These are phyloP conservation scores for Pleurotus tuoliensis DNA, from an alignment of 768 basidiomycete genomes.

Conservation along the genomic window DNA sequence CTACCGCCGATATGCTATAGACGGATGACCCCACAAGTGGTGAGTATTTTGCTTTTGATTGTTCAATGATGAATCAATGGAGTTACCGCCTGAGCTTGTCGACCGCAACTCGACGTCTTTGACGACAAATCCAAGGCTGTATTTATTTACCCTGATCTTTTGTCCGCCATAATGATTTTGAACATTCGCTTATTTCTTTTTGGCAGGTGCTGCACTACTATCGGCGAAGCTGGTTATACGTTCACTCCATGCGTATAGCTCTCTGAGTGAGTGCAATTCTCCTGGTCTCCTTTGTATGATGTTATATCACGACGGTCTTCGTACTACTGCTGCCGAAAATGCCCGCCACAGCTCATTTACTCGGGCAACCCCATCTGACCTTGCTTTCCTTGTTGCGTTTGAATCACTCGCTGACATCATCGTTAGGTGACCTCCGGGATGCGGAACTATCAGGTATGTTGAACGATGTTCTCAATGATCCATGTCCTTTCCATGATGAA, in stretches of 20 bases:
- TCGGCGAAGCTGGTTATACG: too few species aligned
- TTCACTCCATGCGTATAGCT: not conserved
- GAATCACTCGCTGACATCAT: not conserved
- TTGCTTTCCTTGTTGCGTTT: slow-evolving; percentile 5
- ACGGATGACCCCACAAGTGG: slow-evolving; percentile 10
- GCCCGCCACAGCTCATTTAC: slow-evolving; percentile 88
- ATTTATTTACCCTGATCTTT: slow-evolving; percentile 54
- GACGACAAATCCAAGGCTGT: slow-evolving; percentile 85
- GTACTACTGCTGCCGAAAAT: slow-evolving; percentile 79
- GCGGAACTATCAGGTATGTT: not conserved
- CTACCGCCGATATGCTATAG: not conserved
- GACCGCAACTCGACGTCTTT: slow-evolving; percentile 29
- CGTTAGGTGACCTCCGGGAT: not conserved
- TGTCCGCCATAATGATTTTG: not conserved
- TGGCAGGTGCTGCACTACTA: not conserved
- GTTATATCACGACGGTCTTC: slow-evolving; percentile 92
- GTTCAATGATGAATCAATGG: slow-evolving; percentile 60
- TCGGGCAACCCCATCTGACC: slow-evolving; percentile 82
- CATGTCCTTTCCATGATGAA: slow-evolving; percentile 34
- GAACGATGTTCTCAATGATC: not conserved
- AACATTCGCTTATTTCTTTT: not conserved
- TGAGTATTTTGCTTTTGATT: slow-evolving; percentile 27
- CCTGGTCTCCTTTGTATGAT: slow-evolving; percentile 42
- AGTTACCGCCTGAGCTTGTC: slow-evolving; percentile 81
- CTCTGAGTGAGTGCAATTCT: slow-evolving; percentile 27